Conservation (phyloP, 441 rosid species). For the Euphorbia corollata region DNA sequence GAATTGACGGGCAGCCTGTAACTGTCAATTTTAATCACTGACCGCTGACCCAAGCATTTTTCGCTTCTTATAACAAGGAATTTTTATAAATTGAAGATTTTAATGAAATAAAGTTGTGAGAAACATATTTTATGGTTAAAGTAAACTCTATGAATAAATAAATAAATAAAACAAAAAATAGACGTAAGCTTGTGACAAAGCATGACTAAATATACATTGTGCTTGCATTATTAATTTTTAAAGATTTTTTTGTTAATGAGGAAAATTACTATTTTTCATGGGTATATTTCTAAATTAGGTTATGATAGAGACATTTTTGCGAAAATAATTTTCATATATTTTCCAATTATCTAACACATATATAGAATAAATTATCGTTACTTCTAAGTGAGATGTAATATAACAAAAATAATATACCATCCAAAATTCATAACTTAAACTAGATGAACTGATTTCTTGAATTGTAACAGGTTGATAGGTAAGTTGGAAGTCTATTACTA, state of each 20-base stretch:
- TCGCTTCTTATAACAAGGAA: neutral
- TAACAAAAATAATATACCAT: neutral
- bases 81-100: neutral
- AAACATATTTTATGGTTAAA: neutral
- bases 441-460: neutral
- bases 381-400: constrained; percentile 23
- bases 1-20: constrained; percentile 32
- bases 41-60: constrained; percentile 32
- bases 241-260: neutral
- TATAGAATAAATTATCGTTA: constrained; percentile 13
- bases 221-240: neutral
- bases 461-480: neutral
- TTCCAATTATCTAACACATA: neutral
- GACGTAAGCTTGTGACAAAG: constrained; percentile 36
- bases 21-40: constrained; percentile 23
- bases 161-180: neutral
- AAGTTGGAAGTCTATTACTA: neutral
- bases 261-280: neutral
- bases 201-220: constrained; percentile 30
- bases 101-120: constrained; percentile 13
- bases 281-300: constrained; percentile 4
- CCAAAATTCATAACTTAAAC: neutral
- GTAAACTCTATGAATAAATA: neutral
- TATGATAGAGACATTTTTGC: neutral
- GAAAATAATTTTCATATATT: neutral